Evolutionary conservation across 192 early-diverging fungal species (phyloP).

Genomic region (Gamsiella multidivaricata): DNA sequence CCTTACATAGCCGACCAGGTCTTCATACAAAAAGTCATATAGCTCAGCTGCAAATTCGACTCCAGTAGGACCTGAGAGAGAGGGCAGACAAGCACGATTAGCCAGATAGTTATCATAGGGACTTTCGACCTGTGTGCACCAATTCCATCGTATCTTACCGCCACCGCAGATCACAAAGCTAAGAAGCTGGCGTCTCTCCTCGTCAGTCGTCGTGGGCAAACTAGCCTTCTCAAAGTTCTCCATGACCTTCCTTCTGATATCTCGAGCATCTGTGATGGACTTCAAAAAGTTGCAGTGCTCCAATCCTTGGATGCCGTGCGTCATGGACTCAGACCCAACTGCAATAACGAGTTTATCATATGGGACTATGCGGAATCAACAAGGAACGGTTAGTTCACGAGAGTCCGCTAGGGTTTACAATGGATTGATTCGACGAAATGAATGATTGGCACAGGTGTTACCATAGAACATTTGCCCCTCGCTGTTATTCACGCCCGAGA

Average conservation of each 20-base stretch:
- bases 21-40: conserved; percentile 67
- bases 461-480: conserved; percentile 58
- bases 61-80: conserved; percentile 56
- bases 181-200: conserved; percentile 70
- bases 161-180: conserved; percentile 81
- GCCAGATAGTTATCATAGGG: not conserved
- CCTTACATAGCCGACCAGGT: conserved; percentile 67
- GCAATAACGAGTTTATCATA: conserved; percentile 69
- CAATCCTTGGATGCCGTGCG: conserved; percentile 72
- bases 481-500: conserved; percentile 34
- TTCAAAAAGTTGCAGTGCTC: conserved; percentile 73
- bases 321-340: conserved; percentile 67
- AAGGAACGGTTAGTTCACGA: not conserved
- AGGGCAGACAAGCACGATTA: not conserved
- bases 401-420: too few relatives aligned
- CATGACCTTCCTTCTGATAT: conserved; percentile 67
- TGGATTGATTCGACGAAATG: too few relatives aligned
- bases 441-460: too few relatives aligned
- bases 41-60: conserved; percentile 76
- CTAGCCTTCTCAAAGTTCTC: conserved; percentile 74
- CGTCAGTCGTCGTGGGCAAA: conserved; percentile 66
- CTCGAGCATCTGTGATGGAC: conserved; percentile 72
- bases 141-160: conserved; percentile 54
- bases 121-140: too few relatives aligned
- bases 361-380: conserved; percentile 40